phyloP scores from a whole-genome alignment of 805 yeast species.

The Pichia scutulata region DNA sequence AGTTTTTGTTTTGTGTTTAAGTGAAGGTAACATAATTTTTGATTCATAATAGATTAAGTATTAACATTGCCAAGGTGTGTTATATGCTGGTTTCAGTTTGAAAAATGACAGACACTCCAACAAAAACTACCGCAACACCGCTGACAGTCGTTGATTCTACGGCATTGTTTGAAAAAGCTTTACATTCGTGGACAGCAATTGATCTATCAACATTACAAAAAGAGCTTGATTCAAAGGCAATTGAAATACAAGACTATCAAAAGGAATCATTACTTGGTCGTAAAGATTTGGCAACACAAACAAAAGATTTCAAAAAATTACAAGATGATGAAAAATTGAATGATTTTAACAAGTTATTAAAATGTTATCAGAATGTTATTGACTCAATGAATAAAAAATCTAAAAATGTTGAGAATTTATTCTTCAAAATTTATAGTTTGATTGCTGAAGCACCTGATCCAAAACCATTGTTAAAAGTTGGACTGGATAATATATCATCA shows the following conservation, averaged over 20 bases:
- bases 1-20: too few species aligned
- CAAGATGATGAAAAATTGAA: constrained; percentile 57
- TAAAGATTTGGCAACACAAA: constrained; percentile 69
- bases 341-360: constrained; percentile 60
- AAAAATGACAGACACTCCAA: not conserved
- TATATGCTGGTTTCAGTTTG: too few species aligned
- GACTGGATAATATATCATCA: constrained; percentile 51
- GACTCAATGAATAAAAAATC: constrained; percentile 74
- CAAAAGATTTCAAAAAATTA: constrained; percentile 78
- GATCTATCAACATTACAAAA: constrained; percentile 65
- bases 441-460: constrained; percentile 94
- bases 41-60: too few species aligned
- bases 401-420: constrained; percentile 62
- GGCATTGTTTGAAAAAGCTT: constrained; percentile 42
- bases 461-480: constrained; percentile 63
- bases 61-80: too few species aligned
- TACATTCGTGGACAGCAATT: constrained; percentile 68
- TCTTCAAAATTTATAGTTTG: constrained; percentile 66
- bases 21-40: too few species aligned
- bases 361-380: constrained; percentile 79
- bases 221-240: constrained; percentile 65
- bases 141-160: constrained; percentile 5
- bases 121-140: not conserved
- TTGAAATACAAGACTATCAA: constrained; percentile 65
- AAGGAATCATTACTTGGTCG: constrained; percentile 59